phyloP scores from a whole-genome alignment of 2,329 filamentous ascomycete genomes.

The Monosporascus sp. region DNA sequence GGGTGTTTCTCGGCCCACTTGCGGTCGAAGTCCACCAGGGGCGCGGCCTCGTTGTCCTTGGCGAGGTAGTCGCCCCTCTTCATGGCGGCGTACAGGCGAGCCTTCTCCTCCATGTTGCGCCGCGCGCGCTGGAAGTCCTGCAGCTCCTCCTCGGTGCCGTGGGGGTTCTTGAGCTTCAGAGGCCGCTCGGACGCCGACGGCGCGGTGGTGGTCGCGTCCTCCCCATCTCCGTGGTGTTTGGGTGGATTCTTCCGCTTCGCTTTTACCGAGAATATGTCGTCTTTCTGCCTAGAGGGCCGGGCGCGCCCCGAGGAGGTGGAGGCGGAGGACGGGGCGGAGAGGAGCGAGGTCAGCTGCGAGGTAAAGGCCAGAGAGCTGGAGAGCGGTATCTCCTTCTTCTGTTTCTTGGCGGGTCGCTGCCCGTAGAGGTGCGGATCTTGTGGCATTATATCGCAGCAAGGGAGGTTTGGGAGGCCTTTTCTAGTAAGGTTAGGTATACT shows the following conservation, averaged over 20 bases:
- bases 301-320: constrained; percentile 43
- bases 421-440: constrained; percentile 74
- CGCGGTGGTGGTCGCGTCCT: constrained; percentile 43
- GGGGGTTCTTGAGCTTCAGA: constrained; percentile 46
- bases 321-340: constrained; percentile 49
- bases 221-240: constrained; percentile 56
- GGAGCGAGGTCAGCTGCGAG: constrained; percentile 79
- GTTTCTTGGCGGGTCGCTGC: constrained; percentile 63
- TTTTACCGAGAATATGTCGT: constrained; percentile 60
- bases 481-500: too few relatives aligned
- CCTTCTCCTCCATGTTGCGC: constrained; percentile 85
- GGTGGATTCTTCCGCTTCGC: constrained; percentile 45
- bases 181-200: constrained; percentile 24
- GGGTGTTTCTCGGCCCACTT: constrained; percentile 83
- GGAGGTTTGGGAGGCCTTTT: too few relatives aligned
- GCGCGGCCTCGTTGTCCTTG: constrained; percentile 57
- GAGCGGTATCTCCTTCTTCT: constrained; percentile 63
- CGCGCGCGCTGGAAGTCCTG: constrained; percentile 66
- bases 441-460: constrained; percentile 38
- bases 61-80: constrained; percentile 81
- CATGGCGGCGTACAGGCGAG: constrained; percentile 79
- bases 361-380: constrained; percentile 76
- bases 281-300: constrained; percentile 52
- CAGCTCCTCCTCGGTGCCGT: constrained; percentile 57
- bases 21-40: constrained; percentile 86